Percentiles rank a stretch among this genome's conserved stretches.
Conservation (phyloP, 2,329 filamentous ascomycete species). For the Sporothrix schenckii region DNA sequence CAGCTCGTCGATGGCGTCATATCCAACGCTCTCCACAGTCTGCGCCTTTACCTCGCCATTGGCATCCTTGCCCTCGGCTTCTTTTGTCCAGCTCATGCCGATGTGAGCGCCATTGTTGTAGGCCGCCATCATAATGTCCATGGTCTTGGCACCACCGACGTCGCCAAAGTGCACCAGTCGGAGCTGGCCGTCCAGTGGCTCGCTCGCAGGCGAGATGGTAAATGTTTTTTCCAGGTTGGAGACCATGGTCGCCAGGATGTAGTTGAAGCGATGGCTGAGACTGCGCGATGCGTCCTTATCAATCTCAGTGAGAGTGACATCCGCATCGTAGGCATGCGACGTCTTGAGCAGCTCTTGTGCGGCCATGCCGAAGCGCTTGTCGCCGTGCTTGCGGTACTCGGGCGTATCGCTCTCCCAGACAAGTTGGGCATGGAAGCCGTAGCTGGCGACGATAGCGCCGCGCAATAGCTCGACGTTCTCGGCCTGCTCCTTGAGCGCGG, state of each 20-base stretch:
- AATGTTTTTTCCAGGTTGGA: slow-evolving; percentile 82
- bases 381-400: slow-evolving; percentile 75
- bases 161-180: slow-evolving; percentile 75
- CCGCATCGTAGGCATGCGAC: slow-evolving; percentile 55
- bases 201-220: slow-evolving; percentile 73
- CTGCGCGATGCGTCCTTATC: slow-evolving; percentile 26
- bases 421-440: slow-evolving; percentile 85
- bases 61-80: slow-evolving; percentile 53
- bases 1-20: slow-evolving; percentile 70
- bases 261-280: slow-evolving; percentile 60
- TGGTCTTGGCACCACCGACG: slow-evolving; percentile 64
- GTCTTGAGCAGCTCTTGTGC: slow-evolving; percentile 70
- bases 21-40: slow-evolving; percentile 63
- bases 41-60: slow-evolving; percentile 47
- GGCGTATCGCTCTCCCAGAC: slow-evolving; percentile 89
- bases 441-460: slow-evolving; percentile 81
- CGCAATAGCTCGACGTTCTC: slow-evolving; percentile 53
- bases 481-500: slow-evolving; percentile 34
- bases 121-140: slow-evolving; percentile 73
- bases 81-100: slow-evolving; percentile 50
- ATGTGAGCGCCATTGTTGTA: slow-evolving; percentile 63
- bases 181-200: slow-evolving; percentile 70
- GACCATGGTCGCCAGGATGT: slow-evolving; percentile 75
- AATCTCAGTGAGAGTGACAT: slow-evolving; percentile 43
- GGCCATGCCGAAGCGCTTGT: slow-evolving; percentile 80